Percentiles rank a stretch among this genome's conserved stretches.
These are phyloP conservation scores for Zygosaccharomyces siamensis DNA, from an alignment of 805 yeast genomes.

Conservation along the genomic window DNA sequence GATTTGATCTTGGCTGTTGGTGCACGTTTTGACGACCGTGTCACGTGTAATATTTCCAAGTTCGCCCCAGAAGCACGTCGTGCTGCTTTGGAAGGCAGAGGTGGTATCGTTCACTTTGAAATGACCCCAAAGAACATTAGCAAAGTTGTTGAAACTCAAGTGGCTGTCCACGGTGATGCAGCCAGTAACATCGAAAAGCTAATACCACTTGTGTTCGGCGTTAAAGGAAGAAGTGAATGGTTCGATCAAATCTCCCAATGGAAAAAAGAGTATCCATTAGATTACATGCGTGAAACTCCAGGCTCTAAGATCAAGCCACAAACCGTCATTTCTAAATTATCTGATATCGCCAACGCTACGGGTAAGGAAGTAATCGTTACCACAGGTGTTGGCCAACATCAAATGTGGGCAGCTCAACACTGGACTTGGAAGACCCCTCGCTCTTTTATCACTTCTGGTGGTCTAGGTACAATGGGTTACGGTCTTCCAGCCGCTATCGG, in stretches of 20 bases:
- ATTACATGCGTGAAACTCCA: slow-evolving; percentile 74
- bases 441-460: slow-evolving; percentile 95
- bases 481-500: slow-evolving; percentile 98
- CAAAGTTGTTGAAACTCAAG: slow-evolving; percentile 94
- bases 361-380: slow-evolving; percentile 80
- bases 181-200: slow-evolving; percentile 67
- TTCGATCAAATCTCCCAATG: slow-evolving; percentile 65
- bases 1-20: slow-evolving; percentile 93
- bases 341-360: slow-evolving; percentile 54
- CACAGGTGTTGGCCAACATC: slow-evolving; percentile 99
- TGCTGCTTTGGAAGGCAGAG: slow-evolving; percentile 83
- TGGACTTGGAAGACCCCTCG: slow-evolving; percentile 92
- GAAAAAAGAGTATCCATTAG: slow-evolving; percentile 84
- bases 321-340: slow-evolving; percentile 75
- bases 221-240: slow-evolving; percentile 75
- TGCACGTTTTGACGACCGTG: slow-evolving; percentile 98
- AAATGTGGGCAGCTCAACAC: slow-evolving; percentile 99
- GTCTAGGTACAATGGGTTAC: slow-evolving; percentile 97
- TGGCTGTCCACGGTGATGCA: slow-evolving; percentile 96
- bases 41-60: slow-evolving; percentile 76
- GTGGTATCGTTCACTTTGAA: slow-evolving; percentile 96
- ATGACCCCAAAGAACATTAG: slow-evolving; percentile 95
- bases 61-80: slow-evolving; percentile 91
- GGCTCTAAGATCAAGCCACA: slow-evolving; percentile 86
- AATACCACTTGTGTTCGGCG: slow-evolving; percentile 63